Evolutionary conservation across 768 basidiomycete species (phyloP), one percentile per base, ranked within the genome.

Genomic region (Naganishia kalamii): DNA sequence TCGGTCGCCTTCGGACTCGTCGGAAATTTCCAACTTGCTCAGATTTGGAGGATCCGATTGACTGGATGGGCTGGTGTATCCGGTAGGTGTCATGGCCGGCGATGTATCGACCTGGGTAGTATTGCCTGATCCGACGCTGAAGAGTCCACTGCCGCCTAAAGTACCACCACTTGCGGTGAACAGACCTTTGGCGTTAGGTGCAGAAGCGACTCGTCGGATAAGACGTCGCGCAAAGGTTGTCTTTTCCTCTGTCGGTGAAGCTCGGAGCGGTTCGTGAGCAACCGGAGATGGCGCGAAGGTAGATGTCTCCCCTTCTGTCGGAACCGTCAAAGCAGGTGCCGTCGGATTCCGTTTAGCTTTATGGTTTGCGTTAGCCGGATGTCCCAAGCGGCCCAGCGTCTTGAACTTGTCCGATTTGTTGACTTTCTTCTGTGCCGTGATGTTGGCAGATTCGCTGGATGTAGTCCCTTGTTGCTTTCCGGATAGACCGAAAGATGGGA

Each of bases 181-280:
- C 32, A 99, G 82, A 30, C 87, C 88, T 76, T 97, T 98, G 35
- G 92, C 88, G 74, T 97, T 99, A 2, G 94, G 94, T 2, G 96
- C 93, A 10, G 92, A 96, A 3, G 93, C 92, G 50, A 98, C 94
- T 52, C 94, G 87, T 60, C 94, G 87, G 32, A 98, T 86, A 80
- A 97, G 92, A 37, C 93, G 87, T 51, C 89, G 85, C 10, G 90
- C 54, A 40, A 57, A 57, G 11, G 54, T 88, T 5, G 79, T 75
- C 10, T 70, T 72, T 21, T 68, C 65, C 17, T 66, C 67, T 33
- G 63, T 46, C 1, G 43, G 41, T 6, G 60, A 61, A 46, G 27
- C 43, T 32, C 43, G 2, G 25, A 48, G 27, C 41, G 60, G 41
- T 44, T 46, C 60, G 27, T 44, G 43, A 12, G 43, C 29, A 21